phyloP scores from a whole-genome alignment of 2,329 filamentous ascomycete genomes.

The Hymenoscyphus linearis region DNA sequence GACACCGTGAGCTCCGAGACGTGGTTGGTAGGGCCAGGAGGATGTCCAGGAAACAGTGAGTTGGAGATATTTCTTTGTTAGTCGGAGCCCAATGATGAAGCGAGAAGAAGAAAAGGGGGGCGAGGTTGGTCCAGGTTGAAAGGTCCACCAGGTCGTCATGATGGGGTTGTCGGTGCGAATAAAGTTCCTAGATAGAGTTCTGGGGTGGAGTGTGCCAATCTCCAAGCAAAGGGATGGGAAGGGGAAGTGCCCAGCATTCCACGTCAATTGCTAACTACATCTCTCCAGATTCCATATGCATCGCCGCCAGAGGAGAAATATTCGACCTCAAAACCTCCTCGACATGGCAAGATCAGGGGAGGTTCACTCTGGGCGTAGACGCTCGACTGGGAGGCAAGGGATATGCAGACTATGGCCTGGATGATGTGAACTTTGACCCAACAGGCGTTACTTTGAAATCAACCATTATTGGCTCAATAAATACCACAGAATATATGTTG shows the following conservation, averaged over 20 bases:
- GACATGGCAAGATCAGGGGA: constrained; percentile 42
- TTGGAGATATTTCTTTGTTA: constrained; percentile 8
- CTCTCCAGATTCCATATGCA: constrained; percentile 46
- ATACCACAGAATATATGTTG: constrained; percentile 49
- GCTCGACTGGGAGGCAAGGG: constrained; percentile 52
- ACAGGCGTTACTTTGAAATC: constrained; percentile 34
- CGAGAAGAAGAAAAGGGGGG: background rate
- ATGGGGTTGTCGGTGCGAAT: background rate
- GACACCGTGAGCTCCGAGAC: constrained; percentile 68
- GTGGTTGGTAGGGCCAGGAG: constrained; percentile 59
- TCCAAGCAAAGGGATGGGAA: background rate
- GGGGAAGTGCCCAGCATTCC: background rate
- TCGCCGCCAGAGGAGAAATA: constrained; percentile 50
- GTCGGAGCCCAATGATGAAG: background rate
- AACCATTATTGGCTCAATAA: constrained; percentile 41
- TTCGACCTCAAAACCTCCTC: constrained; percentile 50
- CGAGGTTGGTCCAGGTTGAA: background rate
- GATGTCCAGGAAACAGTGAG: constrained; percentile 39
- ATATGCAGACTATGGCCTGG: constrained; percentile 61
- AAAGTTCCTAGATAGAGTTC: background rate
- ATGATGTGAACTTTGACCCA: constrained; percentile 32
- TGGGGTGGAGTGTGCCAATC: background rate
- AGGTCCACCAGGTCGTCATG: too few species aligned
- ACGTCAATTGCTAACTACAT: constrained; percentile 1
- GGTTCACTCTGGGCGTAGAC: constrained; percentile 48